Conservation (phyloP, 768 basidiomycete species). For the Candolleomyces aberdarensis region DNA sequence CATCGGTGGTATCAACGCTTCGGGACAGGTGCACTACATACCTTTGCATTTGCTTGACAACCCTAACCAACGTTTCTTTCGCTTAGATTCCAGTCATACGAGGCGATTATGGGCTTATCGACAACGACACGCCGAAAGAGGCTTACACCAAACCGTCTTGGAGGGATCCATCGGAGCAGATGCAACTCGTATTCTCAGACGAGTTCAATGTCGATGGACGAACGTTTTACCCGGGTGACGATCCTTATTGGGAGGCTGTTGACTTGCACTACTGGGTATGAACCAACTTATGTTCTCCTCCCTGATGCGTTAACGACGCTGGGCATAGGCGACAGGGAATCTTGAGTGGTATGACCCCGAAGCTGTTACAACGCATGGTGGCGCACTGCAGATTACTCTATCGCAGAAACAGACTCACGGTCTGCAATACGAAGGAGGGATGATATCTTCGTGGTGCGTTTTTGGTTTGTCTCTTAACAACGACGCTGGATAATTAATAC, state of each 20-base stretch:
- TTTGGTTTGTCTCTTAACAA: not conserved
- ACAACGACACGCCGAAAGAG: slow-evolving; percentile 50
- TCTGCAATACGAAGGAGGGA: slow-evolving; percentile 65
- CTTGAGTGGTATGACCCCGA: slow-evolving; percentile 88
- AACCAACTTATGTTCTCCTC: not conserved
- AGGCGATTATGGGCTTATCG: slow-evolving; percentile 56
- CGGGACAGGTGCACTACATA: slow-evolving; percentile 43
- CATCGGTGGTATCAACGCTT: slow-evolving; percentile 55
- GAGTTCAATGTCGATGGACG: slow-evolving; percentile 74
- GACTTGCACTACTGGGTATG: slow-evolving; percentile 75
- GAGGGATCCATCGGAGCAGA: slow-evolving; percentile 45
- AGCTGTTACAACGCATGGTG: slow-evolving; percentile 70
- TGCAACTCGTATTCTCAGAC: slow-evolving; percentile 70
- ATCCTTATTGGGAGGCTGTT: slow-evolving; percentile 84
- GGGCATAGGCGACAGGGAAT: slow-evolving; percentile 50
- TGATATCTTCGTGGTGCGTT: slow-evolving; percentile 41
- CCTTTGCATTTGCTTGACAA: not conserved
- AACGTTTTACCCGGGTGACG: slow-evolving; percentile 78
- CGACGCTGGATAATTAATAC: slow-evolving; percentile 26
- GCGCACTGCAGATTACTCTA: slow-evolving; percentile 73
- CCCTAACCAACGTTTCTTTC: not conserved
- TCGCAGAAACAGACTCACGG: slow-evolving; percentile 60
- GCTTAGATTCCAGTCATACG: slow-evolving; percentile 56
- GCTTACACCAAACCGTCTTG: slow-evolving; percentile 56
- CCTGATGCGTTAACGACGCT: not conserved